phyloP scores from a whole-genome alignment of 2,329 filamentous ascomycete genomes.

The Colletotrichum sp. region DNA sequence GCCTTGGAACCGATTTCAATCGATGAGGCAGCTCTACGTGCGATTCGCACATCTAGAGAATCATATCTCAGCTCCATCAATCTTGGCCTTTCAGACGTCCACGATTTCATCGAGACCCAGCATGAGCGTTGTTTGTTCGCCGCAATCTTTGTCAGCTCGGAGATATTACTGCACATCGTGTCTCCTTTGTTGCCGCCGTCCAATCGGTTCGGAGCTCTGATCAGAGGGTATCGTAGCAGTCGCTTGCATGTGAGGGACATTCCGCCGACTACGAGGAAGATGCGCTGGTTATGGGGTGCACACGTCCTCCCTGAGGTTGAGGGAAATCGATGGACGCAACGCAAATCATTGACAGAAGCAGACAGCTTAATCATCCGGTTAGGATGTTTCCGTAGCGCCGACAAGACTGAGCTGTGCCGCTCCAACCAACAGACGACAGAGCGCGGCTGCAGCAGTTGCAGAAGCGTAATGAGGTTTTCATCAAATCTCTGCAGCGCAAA shows the following conservation, averaged over 20 bases:
- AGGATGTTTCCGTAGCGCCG: neutral
- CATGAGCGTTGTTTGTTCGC: neutral
- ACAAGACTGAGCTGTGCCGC: neutral
- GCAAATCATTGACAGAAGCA: neutral
- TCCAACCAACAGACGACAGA: neutral
- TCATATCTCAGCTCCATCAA: neutral
- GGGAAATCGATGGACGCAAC: neutral
- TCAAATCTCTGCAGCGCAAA: constrained; percentile 14
- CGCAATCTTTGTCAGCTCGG: neutral
- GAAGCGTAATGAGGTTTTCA: constrained; percentile 16
- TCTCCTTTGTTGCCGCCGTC: neutral
- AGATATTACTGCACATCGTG: neutral
- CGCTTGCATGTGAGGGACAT: neutral
- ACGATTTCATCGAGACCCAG: neutral
- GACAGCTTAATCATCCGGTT: neutral
- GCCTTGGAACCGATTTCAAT: neutral
- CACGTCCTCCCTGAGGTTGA: neutral
- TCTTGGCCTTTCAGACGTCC: neutral
- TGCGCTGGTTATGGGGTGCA: neutral
- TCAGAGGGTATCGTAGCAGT: neutral
- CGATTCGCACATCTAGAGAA: neutral
- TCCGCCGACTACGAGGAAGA: neutral
- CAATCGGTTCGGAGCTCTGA: neutral
- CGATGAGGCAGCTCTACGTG: neutral
- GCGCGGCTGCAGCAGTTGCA: constrained; percentile 8